These are phyloP conservation scores for Boechera divaricarpa DNA, from an alignment of 345 rosid genomes.

Conservation along the genomic window DNA sequence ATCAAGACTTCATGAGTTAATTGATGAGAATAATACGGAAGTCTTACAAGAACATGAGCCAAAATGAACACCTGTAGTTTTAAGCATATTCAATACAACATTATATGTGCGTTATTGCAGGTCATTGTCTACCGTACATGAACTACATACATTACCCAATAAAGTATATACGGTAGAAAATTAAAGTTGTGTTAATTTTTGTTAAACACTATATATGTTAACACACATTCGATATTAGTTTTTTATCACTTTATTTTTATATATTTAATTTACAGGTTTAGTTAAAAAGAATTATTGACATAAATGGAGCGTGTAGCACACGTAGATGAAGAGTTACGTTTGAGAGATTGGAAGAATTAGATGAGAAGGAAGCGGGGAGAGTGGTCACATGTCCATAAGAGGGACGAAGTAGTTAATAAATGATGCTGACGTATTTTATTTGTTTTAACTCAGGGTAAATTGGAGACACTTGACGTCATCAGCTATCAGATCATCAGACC, in stretches of 20 bases:
- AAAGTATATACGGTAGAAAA: background rate
- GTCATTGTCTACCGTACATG: background rate
- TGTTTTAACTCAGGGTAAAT: conserved; percentile 27
- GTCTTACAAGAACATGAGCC: too few relatives aligned
- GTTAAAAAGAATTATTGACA: background rate
- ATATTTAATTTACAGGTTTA: too few relatives aligned
- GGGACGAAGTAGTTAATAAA: background rate
- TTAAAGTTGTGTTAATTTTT: background rate
- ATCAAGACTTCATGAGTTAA: background rate
- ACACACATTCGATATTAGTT: background rate
- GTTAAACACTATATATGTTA: background rate
- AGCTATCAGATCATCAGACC: conserved; percentile 35
- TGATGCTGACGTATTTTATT: conserved; percentile 41
- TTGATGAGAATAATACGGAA: conserved; percentile 4
- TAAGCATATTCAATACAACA: background rate
- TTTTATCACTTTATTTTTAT: too few relatives aligned
- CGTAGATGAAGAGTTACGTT: background rate
- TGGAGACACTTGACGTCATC: conserved; percentile 44
- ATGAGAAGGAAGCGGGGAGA: conserved; percentile 8
- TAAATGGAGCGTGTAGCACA: conserved; percentile 30
- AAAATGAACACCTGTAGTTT: background rate
- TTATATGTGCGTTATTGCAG: background rate
- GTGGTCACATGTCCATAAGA: conserved; percentile 30
- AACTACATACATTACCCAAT: background rate
- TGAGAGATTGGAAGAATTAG: conserved; percentile 12